Percentiles rank a stretch among this genome's conserved stretches.
Evolutionary conservation across 805 yeast species (phyloP).

Genomic region (Candida ascalaphidarum): DNA sequence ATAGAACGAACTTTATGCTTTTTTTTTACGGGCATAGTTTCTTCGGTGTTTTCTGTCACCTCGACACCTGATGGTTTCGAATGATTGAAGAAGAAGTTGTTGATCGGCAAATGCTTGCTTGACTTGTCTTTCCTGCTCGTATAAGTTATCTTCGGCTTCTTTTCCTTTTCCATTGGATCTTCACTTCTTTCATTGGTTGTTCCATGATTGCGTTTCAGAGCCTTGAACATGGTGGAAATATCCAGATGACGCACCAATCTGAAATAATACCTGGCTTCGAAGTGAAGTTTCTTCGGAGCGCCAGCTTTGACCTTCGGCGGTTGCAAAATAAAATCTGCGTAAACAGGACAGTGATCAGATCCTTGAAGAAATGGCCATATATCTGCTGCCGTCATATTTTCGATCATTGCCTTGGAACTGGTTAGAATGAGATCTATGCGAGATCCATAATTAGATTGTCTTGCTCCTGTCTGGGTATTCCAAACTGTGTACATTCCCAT

Average conservation of each 20-base stretch:
- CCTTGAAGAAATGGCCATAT: constrained; percentile 73
- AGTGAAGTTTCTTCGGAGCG: constrained; percentile 5
- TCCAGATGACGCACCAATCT: constrained; percentile 19
- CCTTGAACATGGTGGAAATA: constrained; percentile 21
- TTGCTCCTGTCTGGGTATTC: constrained; percentile 69
- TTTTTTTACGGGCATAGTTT: too few relatives aligned
- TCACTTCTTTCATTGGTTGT: not conserved
- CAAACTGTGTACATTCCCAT: constrained; percentile 80
- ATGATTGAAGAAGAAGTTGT: constrained; percentile 12
- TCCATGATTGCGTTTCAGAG: constrained; percentile 3
- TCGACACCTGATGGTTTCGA: too few relatives aligned
- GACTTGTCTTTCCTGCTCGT: constrained; percentile 10
- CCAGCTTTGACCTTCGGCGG: constrained; percentile 10
- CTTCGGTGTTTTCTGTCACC: too few relatives aligned
- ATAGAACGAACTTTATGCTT: constrained; percentile 2
- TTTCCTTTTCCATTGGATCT: not conserved
- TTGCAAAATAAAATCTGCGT: constrained; percentile 64
- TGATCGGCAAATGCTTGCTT: constrained; percentile 14
- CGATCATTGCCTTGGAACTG: constrained; percentile 26
- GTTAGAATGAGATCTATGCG: constrained; percentile 72
- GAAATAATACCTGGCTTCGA: constrained; percentile 14
- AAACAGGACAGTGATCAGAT: constrained; percentile 93
- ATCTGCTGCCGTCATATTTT: constrained; percentile 29
- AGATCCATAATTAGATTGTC: constrained; percentile 83
- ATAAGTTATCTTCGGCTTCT: constrained; percentile 7